Evolutionary conservation across 129 eudicot species (phyloP).

Genomic region (Pulicaria dysenterica): DNA sequence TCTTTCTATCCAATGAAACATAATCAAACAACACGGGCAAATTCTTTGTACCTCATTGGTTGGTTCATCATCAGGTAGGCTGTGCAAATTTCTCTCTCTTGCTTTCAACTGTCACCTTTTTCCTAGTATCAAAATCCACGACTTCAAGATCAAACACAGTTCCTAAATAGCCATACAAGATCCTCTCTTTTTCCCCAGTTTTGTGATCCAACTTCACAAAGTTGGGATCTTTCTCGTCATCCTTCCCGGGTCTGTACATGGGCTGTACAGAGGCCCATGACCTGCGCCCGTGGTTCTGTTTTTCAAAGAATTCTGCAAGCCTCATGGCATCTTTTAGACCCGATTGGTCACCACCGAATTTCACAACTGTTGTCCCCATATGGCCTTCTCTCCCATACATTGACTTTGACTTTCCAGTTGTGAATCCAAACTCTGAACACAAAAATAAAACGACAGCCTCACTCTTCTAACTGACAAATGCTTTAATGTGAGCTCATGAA

Average conservation of each 20-base stretch:
- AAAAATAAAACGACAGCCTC: slow-evolving; percentile 13
- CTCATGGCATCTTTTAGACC: slow-evolving; percentile 79
- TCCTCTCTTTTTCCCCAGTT: slow-evolving; percentile 74
- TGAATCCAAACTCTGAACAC: slow-evolving; percentile 71
- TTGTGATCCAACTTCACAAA: slow-evolving; percentile 63
- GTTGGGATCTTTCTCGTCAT: slow-evolving; percentile 69
- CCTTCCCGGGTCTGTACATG: slow-evolving; percentile 42
- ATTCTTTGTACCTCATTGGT: not conserved
- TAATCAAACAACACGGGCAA: slow-evolving; percentile 18
- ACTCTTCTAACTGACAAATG: not conserved
- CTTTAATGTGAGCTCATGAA: not conserved
- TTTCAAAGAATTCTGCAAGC: slow-evolving; percentile 73
- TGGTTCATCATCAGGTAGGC: not conserved
- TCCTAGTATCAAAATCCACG: slow-evolving; percentile 68
- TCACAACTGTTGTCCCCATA: slow-evolving; percentile 65
- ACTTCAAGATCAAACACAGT: slow-evolving; percentile 76
- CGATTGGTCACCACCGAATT: slow-evolving; percentile 61
- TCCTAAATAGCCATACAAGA: slow-evolving; percentile 78
- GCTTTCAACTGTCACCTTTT: slow-evolving; percentile 74
- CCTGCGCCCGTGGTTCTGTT: slow-evolving; percentile 66
- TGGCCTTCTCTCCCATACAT: slow-evolving; percentile 87
- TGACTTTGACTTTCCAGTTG: slow-evolving; percentile 80
- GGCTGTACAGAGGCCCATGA: slow-evolving; percentile 64
- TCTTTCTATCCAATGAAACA: slow-evolving; percentile 29
- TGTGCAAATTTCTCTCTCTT: slow-evolving; percentile 39